A percentile compares a stretch with the other conserved stretches of the same genome.
Evolutionary conservation across 2,329 filamentous ascomycete species (phyloP).

Genomic region (Thelonectria rubi): DNA sequence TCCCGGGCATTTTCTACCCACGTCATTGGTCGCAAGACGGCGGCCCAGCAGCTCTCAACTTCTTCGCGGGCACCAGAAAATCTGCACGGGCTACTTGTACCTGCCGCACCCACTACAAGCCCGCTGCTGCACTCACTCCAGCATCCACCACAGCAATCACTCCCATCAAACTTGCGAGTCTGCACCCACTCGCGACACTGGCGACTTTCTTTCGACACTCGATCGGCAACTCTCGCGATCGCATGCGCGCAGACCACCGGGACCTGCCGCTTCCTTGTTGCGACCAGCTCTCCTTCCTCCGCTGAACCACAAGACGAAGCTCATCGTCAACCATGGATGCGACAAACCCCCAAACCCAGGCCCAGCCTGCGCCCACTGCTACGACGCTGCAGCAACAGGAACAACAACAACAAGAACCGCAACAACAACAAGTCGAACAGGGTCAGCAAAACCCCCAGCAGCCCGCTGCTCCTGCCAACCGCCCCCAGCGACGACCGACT

Average conservation of each 20-base stretch:
- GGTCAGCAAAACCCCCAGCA: slow-evolving; percentile 32
- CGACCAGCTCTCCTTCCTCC: slow-evolving; percentile 19
- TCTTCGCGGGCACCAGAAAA: slow-evolving; percentile 12
- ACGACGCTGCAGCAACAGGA: slow-evolving; percentile 28
- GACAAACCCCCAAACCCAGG: slow-evolving; percentile 34
- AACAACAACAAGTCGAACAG: slow-evolving; percentile 7
- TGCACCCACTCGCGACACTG: not conserved
- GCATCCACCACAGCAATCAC: slow-evolving; percentile 25
- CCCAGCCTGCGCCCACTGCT: slow-evolving; percentile 31
- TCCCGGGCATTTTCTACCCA: slow-evolving; percentile 18
- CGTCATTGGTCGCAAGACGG: slow-evolving; percentile 32
- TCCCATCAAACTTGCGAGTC: slow-evolving; percentile 17
- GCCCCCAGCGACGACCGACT: slow-evolving; percentile 40
- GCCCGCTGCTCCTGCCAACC: slow-evolving; percentile 29
- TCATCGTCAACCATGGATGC: slow-evolving; percentile 39
- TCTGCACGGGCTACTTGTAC: not conserved
- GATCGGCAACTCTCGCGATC: slow-evolving; percentile 18
- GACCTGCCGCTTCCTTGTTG: slow-evolving; percentile 23
- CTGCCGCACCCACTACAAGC: slow-evolving; percentile 31
- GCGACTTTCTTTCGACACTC: not conserved
- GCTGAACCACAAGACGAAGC: slow-evolving; percentile 27
- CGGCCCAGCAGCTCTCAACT: slow-evolving; percentile 7
- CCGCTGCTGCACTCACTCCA: slow-evolving; percentile 14
- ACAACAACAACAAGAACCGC: slow-evolving; percentile 25
- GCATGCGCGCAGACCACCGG: slow-evolving; percentile 32